phyloP scores from a whole-genome alignment of 148 eudicot genomes.

The Rhododendron williamsianum region DNA sequence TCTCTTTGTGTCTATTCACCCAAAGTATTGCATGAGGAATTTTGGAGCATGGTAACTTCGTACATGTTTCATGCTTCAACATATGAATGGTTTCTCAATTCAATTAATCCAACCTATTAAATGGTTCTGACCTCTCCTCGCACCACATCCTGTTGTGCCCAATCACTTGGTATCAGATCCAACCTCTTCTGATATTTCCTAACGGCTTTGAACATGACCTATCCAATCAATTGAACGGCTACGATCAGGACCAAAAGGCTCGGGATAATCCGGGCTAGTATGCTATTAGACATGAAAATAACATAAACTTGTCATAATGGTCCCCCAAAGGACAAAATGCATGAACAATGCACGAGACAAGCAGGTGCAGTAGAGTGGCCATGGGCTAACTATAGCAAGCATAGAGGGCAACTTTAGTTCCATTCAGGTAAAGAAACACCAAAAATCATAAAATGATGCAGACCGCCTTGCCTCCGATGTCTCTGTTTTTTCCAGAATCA shows the following conservation, averaged over 20 bases:
- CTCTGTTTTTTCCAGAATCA: neutral
- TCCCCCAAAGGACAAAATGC: neutral
- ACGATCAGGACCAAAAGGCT: neutral
- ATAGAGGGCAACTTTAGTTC: neutral
- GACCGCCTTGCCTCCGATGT: neutral
- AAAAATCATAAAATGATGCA: neutral
- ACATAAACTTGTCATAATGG: neutral
- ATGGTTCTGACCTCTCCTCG: no score
- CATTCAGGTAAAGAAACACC: neutral
- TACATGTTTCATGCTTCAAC: neutral
- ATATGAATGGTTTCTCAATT: neutral
- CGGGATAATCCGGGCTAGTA: neutral
- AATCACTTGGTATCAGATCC: no score
- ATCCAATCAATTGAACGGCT: neutral
- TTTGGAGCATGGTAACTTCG: neutral
- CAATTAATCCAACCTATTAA: no score
- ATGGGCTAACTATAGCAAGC: neutral
- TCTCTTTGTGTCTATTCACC: neutral
- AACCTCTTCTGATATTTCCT: no score
- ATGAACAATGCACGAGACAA: neutral
- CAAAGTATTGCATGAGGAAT: neutral
- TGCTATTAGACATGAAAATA: neutral
- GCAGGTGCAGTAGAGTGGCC: neutral
- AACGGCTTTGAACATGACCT: neutral
- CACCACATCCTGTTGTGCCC: no score